These are phyloP conservation scores for Coprinopsis strossmayeri DNA, from an alignment of 768 basidiomycete species.

Conservation along the genomic window DNA sequence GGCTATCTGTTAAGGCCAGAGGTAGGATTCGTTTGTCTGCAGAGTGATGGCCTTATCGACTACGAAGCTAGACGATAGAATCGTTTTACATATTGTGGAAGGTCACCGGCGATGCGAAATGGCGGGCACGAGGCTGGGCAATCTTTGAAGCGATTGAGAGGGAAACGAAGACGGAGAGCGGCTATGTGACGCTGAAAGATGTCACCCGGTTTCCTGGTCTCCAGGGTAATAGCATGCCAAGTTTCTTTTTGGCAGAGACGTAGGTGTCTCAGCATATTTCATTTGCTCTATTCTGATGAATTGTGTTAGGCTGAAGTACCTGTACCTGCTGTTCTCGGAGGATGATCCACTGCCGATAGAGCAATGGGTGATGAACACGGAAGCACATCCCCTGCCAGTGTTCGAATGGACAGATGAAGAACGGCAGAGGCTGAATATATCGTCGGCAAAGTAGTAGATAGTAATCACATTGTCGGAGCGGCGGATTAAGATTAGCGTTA, in stretches of 20 bases:
- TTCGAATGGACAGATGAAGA: slow-evolving; percentile 58
- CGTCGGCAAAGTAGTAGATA: too few species aligned
- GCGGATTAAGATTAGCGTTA: too few species aligned
- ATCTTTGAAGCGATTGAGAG: slow-evolving; percentile 64
- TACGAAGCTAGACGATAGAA: slow-evolving; percentile 78
- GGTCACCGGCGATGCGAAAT: slow-evolving; percentile 56
- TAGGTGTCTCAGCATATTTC: slow-evolving; percentile 18
- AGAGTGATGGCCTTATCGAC: neutral
- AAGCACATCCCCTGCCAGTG: slow-evolving; percentile 74
- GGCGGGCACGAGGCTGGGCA: slow-evolving; percentile 67
- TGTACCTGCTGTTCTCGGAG: slow-evolving; percentile 63
- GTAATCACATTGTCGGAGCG: too few species aligned
- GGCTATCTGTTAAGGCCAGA: slow-evolving; percentile 65
- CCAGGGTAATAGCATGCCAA: slow-evolving; percentile 57
- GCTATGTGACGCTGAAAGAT: slow-evolving; percentile 53
- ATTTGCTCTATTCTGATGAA: neutral
- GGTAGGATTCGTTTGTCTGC: slow-evolving; percentile 28
- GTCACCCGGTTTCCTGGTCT: slow-evolving; percentile 37
- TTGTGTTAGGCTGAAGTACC: slow-evolving; percentile 55
- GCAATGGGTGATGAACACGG: slow-evolving; percentile 58
- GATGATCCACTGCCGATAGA: slow-evolving; percentile 54
- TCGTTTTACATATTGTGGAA: slow-evolving; percentile 68
- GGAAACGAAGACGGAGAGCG: slow-evolving; percentile 48
- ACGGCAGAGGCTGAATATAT: slow-evolving; percentile 28
- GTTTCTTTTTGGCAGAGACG: slow-evolving; percentile 45